Conservation (phyloP, 208 protist genomes). For the Giardia duodenalis region DNA sequence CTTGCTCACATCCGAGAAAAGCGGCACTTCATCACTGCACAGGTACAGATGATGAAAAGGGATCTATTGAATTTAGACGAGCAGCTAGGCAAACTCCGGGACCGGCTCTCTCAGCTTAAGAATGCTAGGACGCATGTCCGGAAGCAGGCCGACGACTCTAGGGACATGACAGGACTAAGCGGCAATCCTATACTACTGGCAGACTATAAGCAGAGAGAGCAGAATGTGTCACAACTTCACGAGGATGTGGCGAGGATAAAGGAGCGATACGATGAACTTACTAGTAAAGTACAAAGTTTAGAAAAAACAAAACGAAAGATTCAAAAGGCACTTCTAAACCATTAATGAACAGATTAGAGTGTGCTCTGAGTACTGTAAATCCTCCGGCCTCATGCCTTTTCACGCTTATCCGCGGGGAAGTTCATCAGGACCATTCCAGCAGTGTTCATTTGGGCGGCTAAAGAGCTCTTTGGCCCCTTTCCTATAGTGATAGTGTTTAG, state of each 20-base stretch:
- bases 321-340: neutral
- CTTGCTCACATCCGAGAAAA: slow-evolving; percentile 91
- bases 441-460: no score
- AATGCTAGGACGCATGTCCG: slow-evolving; percentile 60
- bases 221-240: slow-evolving; percentile 5
- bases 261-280: neutral
- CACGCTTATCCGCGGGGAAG: no score
- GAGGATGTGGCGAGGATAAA: slow-evolving; percentile 31
- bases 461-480: no score
- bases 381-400: no score
- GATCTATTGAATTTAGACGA: slow-evolving; percentile 67
- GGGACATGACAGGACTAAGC: slow-evolving; percentile 70
- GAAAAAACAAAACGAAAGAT: neutral
- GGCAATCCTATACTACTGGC: slow-evolving; percentile 69
- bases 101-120: slow-evolving; percentile 68
- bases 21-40: slow-evolving; percentile 71
- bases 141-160: slow-evolving; percentile 63
- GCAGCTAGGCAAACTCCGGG: slow-evolving; percentile 59
- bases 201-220: slow-evolving; percentile 74
- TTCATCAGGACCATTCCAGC: no score
- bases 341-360: neutral
- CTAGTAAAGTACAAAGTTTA: neutral
- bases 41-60: slow-evolving; percentile 64
- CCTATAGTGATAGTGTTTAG: no score
- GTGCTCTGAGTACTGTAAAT: no score